Conservation (phyloP, 2,329 filamentous ascomycete genomes). For the Ascochyta viciae-villosae region DNA sequence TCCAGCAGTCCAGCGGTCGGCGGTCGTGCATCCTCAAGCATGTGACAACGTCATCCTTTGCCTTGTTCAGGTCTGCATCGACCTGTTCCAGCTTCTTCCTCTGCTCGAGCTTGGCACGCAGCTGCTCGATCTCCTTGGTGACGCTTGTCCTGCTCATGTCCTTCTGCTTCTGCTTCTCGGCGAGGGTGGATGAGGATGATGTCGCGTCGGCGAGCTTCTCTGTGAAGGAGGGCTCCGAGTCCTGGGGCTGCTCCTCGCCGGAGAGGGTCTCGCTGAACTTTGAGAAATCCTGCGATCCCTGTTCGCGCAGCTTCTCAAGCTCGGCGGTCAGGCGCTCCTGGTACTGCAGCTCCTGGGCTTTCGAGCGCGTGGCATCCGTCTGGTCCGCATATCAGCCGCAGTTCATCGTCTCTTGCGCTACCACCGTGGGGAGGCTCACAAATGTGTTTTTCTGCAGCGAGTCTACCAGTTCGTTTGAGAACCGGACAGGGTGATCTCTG, state of each 20-base stretch:
- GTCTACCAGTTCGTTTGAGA: slow-evolving; percentile 84
- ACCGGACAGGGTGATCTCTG: slow-evolving; percentile 68
- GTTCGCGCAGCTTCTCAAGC: slow-evolving; percentile 77
- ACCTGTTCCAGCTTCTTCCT: slow-evolving; percentile 67
- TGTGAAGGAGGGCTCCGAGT: slow-evolving; percentile 43
- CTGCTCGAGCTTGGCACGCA: slow-evolving; percentile 58
- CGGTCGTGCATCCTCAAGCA: slow-evolving; percentile 86
- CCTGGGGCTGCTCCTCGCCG: slow-evolving; percentile 48
- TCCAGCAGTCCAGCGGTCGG: slow-evolving; percentile 91
- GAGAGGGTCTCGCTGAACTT: slow-evolving; percentile 71
- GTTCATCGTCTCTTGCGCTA: background rate
- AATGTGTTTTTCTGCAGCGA: slow-evolving; percentile 84
- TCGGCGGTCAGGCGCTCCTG: slow-evolving; percentile 86
- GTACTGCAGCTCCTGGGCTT: slow-evolving; percentile 83
- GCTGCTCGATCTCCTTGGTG: slow-evolving; percentile 63
- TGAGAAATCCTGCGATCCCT: slow-evolving; percentile 73
- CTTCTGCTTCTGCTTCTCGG: slow-evolving; percentile 52
- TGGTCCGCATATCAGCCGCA: slow-evolving; percentile 50
- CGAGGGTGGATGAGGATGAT: slow-evolving; percentile 44
- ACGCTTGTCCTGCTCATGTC: slow-evolving; percentile 61
- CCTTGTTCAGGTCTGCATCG: slow-evolving; percentile 75
- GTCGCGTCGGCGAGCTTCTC: slow-evolving; percentile 49
- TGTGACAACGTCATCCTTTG: slow-evolving; percentile 76
- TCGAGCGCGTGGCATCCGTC: slow-evolving; percentile 88
- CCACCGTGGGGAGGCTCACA: slow-evolving; percentile 60